Percentiles rank a stretch among this genome's conserved stretches.
phyloP scores from a whole-genome alignment of 2,329 filamentous ascomycete species.

The Colletotrichum coccodes region DNA sequence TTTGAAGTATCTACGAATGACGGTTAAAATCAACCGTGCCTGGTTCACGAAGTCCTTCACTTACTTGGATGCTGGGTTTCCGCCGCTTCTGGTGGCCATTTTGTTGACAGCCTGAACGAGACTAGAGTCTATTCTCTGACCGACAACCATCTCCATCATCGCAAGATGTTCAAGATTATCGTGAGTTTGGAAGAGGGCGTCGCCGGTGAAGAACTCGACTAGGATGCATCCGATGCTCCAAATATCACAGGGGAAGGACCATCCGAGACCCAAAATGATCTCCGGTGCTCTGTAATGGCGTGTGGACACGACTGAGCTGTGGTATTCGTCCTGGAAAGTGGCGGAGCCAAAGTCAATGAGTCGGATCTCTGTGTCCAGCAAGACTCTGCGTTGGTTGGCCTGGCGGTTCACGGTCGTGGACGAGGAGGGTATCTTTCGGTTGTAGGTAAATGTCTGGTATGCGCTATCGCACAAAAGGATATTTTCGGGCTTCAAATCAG shows the following conservation, averaged over 20 bases:
- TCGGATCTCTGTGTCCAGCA: slow-evolving; percentile 75
- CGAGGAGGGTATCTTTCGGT: slow-evolving; percentile 75
- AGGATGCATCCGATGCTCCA: slow-evolving; percentile 81
- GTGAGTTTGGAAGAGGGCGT: slow-evolving; percentile 78
- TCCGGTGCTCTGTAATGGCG: slow-evolving; percentile 77
- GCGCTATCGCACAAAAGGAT: slow-evolving; percentile 73
- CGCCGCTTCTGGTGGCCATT: slow-evolving; percentile 64
- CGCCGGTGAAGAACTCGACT: slow-evolving; percentile 78
- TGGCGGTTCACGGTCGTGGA: slow-evolving; percentile 68
- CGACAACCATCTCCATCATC: slow-evolving; percentile 80
- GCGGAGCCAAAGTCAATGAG: slow-evolving; percentile 79
- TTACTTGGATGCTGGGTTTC: slow-evolving; percentile 74
- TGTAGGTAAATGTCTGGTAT: slow-evolving; percentile 78
- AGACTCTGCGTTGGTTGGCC: slow-evolving; percentile 71
- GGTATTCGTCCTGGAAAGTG: slow-evolving; percentile 79
- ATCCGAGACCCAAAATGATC: slow-evolving; percentile 76
- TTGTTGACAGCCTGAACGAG: slow-evolving; percentile 68
- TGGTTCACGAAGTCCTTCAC: slow-evolving; percentile 35
- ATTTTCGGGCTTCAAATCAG: slow-evolving; percentile 78
- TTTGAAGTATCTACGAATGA: slow-evolving; percentile 69
- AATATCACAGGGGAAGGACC: slow-evolving; percentile 78
- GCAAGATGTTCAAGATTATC: slow-evolving; percentile 78
- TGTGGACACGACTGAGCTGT: slow-evolving; percentile 77
- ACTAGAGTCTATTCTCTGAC: slow-evolving; percentile 65
- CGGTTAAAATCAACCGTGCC: background rate